Base-by-base conservation (phyloP, 1,139 yeast genomes). In the Debaryomycetaceae sp. region DNA sequence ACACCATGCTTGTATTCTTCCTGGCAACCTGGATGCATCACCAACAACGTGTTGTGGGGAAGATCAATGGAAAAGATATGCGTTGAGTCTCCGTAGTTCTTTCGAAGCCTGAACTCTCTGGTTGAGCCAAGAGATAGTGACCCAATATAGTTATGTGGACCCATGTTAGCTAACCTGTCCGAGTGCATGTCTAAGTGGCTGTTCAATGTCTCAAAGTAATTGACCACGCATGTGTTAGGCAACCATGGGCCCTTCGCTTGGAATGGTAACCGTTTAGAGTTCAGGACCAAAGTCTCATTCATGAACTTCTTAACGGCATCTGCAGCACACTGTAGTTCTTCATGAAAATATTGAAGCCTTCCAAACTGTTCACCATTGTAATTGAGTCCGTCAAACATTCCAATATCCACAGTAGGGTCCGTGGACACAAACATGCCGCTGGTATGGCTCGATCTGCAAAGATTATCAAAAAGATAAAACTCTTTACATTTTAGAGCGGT, bases 1-100 rank as follows among this genome's bases (percentile, higher is more conserved):
- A 60, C 63, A 42, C 78, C 63, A 52, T 84, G 91, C 49, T 79
- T 83, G 56, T 63, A 85, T 36, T 75, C 75, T 48, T 85, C 94
- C 54, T 85, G 94, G 46, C 86, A 80, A 1, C 87, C 87, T 1
- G 87, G 84, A 46, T 81, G 80, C 94, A 85, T 84, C 5, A 85
- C 58, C 2, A 84, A 51, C 39, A 85, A 56, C 8, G 85, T 70
- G 50, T 84, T 84, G 55, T 84, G 87, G 0, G 86, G 83, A 3
- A 82, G 52, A 17, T 78, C 81, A 3, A 83, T 64, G 13, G 83
- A 73, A 45, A 67, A 67, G 11, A 73, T 70, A 0, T 65, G 50
- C 33, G 50, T 46, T 34, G 40, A 31, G 28, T 53, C 48, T 6
- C 51, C 44, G 37, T 65, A 69, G 38, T 57, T 60, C 49, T 69